These are phyloP conservation scores for Penicillium riverlandense DNA, from an alignment of 495 filamentous ascomycete species.

Conservation along the genomic window DNA sequence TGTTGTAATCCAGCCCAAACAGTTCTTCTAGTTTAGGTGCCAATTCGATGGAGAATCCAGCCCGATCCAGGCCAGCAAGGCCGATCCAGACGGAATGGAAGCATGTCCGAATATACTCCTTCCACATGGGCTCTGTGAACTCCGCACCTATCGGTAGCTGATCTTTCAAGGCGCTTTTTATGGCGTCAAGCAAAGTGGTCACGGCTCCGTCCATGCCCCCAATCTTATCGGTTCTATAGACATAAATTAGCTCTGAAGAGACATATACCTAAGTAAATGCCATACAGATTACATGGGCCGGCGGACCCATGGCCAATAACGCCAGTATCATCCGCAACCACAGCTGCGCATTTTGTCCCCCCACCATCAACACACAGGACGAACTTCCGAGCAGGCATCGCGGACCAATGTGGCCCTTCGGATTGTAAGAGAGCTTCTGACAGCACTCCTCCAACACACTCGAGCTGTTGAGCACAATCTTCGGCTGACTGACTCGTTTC, in stretches of 20 bases:
- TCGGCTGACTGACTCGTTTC: constrained; percentile 16
- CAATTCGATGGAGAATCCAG: constrained; percentile 8
- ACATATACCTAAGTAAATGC: background rate
- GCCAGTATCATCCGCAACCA: constrained; percentile 10
- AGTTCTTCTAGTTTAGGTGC: constrained; percentile 9
- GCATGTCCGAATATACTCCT: constrained; percentile 1
- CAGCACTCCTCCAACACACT: constrained; percentile 20
- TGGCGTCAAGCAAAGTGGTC: constrained; percentile 5
- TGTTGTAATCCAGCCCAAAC: constrained; percentile 11
- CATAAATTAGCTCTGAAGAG: too few species aligned
- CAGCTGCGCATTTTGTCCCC: constrained; percentile 29
- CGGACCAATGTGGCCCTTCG: too few species aligned
- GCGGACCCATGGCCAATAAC: constrained; percentile 14
- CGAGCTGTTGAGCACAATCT: constrained; percentile 10
- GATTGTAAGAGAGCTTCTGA: constrained; percentile 8
- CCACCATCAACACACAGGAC: constrained; percentile 34
- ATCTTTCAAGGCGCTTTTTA: constrained; percentile 7
- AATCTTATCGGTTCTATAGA: constrained; percentile 9
- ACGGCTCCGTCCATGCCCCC: constrained; percentile 7
- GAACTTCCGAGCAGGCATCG: background rate
- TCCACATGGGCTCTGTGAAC: constrained; percentile 1
- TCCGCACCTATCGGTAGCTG: background rate
- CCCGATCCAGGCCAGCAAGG: constrained; percentile 21
- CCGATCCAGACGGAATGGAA: constrained; percentile 22
- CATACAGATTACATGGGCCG: constrained; percentile 32